phyloP scores from a whole-genome alignment of 805 yeast genomes.

The Cyberlindnera xylosilytica region DNA sequence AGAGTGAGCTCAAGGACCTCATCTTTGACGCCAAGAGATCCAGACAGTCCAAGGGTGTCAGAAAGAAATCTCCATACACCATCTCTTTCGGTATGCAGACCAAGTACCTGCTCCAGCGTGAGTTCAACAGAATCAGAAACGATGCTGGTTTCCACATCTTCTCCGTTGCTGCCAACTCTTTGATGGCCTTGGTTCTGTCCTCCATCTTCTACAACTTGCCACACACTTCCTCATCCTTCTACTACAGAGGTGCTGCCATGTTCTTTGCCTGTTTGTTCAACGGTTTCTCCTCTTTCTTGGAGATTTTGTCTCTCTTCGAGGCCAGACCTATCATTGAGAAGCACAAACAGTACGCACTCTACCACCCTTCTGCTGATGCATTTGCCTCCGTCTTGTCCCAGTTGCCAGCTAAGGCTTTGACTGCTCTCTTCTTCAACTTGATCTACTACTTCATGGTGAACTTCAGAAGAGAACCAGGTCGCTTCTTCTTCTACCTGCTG shows the following conservation, averaged over 20 bases:
- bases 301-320: conserved; percentile 36
- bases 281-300: conserved; percentile 58
- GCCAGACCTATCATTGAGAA: conserved; percentile 54
- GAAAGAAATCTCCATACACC: conserved; percentile 50
- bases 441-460: conserved; percentile 52
- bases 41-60: conserved; percentile 45
- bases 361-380: conserved; percentile 64
- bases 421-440: conserved; percentile 45
- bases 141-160: conserved; percentile 44
- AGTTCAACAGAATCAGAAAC: conserved; percentile 46
- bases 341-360: conserved; percentile 54
- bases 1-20: conserved; percentile 37
- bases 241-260: conserved; percentile 58
- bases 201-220: conserved; percentile 56
- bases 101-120: conserved; percentile 42
- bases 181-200: conserved; percentile 53
- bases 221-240: conserved; percentile 43
- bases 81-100: conserved; percentile 53
- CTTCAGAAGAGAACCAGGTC: conserved; percentile 50
- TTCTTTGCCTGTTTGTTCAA: conserved; percentile 66
- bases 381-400: conserved; percentile 60
- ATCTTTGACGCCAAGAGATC: conserved; percentile 46
- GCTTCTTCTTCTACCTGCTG: conserved; percentile 51
- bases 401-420: conserved; percentile 46
- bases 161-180: conserved; percentile 41